Conservation (phyloP, 495 filamentous ascomycete genomes). For the Pyronema domesticum region DNA sequence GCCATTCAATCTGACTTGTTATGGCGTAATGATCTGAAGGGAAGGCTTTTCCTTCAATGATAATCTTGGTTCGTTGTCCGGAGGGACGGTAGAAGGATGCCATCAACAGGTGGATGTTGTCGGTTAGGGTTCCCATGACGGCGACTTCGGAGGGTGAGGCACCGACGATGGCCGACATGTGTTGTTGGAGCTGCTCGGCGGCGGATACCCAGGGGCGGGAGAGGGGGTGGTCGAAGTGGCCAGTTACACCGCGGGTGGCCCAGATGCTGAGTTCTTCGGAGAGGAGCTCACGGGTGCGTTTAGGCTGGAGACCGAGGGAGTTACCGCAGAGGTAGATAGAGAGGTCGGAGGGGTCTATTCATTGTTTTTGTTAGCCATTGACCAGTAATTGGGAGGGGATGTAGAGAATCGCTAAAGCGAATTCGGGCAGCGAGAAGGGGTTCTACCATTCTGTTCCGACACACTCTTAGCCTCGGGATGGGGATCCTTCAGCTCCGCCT, state of each 20-base stretch:
- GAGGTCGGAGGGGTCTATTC: conserved; percentile 29
- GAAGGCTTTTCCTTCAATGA: conserved; percentile 86
- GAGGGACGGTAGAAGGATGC: conserved; percentile 74
- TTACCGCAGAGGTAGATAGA: conserved; percentile 93
- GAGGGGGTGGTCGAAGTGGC: conserved; percentile 72
- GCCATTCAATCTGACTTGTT: conserved; percentile 69
- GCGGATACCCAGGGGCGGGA: conserved; percentile 67
- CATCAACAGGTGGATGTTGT: conserved; percentile 82
- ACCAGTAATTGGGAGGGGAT: conserved; percentile 3
- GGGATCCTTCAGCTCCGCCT: conserved; percentile 52
- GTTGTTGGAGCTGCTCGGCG: conserved; percentile 49
- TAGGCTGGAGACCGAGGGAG: conserved; percentile 81
- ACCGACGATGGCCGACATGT: conserved; percentile 75
- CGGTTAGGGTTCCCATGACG: conserved; percentile 83
- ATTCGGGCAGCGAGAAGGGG: not conserved
- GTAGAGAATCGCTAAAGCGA: too few species aligned
- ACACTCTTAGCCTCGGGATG: conserved; percentile 25
- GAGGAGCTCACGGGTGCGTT: conserved; percentile 49
- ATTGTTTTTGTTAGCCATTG: not conserved
- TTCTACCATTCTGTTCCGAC: conserved; percentile 11
- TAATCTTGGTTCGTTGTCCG: conserved; percentile 53
- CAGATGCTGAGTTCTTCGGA: conserved; percentile 66
- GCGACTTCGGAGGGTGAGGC: conserved; percentile 64
- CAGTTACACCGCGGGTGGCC: conserved; percentile 83
- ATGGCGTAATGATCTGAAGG: conserved; percentile 92